These are phyloP conservation scores for Schizonepeta tenuifolia DNA, from an alignment of 257 asterid species.

Conservation along the genomic window DNA sequence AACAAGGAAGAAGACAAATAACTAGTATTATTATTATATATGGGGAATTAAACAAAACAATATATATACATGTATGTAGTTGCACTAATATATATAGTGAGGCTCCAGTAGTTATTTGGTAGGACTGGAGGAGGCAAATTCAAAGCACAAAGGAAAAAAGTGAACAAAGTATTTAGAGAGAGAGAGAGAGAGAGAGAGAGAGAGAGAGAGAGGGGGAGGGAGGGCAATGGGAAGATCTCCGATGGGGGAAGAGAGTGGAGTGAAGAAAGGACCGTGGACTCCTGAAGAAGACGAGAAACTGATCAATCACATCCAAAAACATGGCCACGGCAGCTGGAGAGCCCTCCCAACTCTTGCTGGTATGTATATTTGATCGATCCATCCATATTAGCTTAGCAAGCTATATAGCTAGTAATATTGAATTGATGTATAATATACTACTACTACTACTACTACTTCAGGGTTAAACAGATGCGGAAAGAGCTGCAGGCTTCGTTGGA, in stretches of 20 bases:
- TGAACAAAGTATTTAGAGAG: background rate
- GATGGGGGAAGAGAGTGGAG: conserved; percentile 63
- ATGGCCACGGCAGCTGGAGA: conserved; percentile 97
- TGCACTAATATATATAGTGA: conserved; percentile 32
- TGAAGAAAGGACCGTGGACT: conserved; percentile 98
- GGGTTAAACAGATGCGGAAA: conserved; percentile 86
- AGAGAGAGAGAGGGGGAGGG: conserved; percentile 18
- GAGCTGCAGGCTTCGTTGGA: conserved; percentile 90
- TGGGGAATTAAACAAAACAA: background rate
- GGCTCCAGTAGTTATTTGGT: conserved; percentile 54
- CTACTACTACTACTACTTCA: too few relatives aligned
- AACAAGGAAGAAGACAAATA: conserved; percentile 43
- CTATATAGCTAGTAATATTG: too few relatives aligned
- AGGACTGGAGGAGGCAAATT: conserved; percentile 53
- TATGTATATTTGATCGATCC: too few relatives aligned
- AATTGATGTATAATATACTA: too few relatives aligned
- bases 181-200: conserved; percentile 21
- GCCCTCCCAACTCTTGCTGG: conserved; percentile 90
- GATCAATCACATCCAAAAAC: conserved; percentile 58
- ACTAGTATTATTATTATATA: background rate
- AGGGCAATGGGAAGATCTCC: conserved; percentile 71
- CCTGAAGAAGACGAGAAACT: conserved; percentile 86
- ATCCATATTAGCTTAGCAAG: too few relatives aligned
- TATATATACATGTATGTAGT: too few relatives aligned
- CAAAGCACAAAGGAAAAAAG: conserved; percentile 10